These are phyloP conservation scores for Lojkania enalia DNA, from an alignment of 2,329 filamentous ascomycete genomes.

Conservation along the genomic window DNA sequence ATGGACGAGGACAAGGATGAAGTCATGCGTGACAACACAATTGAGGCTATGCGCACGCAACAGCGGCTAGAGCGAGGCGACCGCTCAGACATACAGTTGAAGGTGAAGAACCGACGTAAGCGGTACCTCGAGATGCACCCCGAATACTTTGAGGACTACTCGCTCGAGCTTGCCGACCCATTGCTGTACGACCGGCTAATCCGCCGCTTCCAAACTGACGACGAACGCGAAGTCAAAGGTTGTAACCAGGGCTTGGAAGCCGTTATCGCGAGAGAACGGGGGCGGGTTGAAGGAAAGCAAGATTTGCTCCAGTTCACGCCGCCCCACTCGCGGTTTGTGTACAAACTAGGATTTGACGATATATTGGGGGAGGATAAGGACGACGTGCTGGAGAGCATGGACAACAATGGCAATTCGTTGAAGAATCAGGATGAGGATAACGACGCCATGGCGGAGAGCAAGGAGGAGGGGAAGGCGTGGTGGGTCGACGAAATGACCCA, in stretches of 20 bases:
- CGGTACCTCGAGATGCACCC: constrained; percentile 74
- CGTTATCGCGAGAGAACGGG: constrained; percentile 74
- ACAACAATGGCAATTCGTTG: no score
- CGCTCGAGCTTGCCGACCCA: constrained; percentile 70
- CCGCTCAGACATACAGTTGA: neutral
- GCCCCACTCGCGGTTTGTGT: constrained; percentile 55
- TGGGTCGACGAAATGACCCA: constrained; percentile 75
- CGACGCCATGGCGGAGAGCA: constrained; percentile 60
- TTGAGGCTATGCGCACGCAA: neutral
- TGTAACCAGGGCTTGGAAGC: constrained; percentile 76
- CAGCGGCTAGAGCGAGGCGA: neutral
- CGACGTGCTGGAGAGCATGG: constrained; percentile 56
- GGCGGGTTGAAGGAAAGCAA: constrained; percentile 76
- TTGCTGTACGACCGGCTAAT: constrained; percentile 81
- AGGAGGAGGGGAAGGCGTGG: constrained; percentile 66
- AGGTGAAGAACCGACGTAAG: constrained; percentile 73
- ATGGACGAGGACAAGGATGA: neutral
- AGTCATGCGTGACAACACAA: neutral
- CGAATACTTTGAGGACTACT: constrained; percentile 66
- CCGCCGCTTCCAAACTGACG: constrained; percentile 72
- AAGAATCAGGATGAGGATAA: no score
- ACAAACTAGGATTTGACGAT: constrained; percentile 55
- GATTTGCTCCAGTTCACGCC: constrained; percentile 61
- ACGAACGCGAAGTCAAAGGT: constrained; percentile 74
- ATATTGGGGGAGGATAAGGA: constrained; percentile 64